Evolutionary conservation across 106 monocot genomes (phyloP).

Genomic region (Dioscorea zingiberensis): DNA sequence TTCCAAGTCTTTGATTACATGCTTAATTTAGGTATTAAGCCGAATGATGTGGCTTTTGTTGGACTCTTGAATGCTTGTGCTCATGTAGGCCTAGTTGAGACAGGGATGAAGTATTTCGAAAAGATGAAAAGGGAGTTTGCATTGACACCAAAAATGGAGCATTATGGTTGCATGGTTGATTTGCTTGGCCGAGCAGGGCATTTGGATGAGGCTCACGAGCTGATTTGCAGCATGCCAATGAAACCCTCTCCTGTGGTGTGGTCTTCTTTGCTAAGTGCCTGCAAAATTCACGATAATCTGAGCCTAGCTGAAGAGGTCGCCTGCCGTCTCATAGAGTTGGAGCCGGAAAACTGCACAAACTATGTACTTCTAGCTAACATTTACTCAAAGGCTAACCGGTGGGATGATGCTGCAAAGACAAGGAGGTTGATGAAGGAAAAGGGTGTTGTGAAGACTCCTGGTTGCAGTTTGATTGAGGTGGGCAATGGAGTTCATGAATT

Average conservation of each 20-base stretch:
- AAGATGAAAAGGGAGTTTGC: conserved; percentile 21
- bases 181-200: conserved; percentile 30
- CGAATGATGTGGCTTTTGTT: conserved; percentile 28
- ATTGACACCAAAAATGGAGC: conserved; percentile 25
- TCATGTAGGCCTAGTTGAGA: conserved; percentile 30
- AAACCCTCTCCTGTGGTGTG: conserved; percentile 27
- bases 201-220: conserved; percentile 20
- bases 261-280: conserved; percentile 44
- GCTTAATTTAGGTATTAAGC: conserved; percentile 10
- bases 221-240: conserved; percentile 28
- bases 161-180: conserved; percentile 43
- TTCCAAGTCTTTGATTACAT: conserved; percentile 22
- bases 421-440: conserved; percentile 20
- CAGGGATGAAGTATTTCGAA: conserved; percentile 27
- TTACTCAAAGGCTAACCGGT: conserved; percentile 12
- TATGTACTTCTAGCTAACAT: conserved; percentile 29
- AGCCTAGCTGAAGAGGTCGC: conserved; percentile 14
- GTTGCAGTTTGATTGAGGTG: conserved; percentile 25
- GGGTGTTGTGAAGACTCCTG: conserved; percentile 20
- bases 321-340: conserved; percentile 8
- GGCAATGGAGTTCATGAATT: conserved; percentile 15
- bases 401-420: conserved; percentile 17
- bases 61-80: conserved; percentile 30
- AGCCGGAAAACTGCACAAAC: conserved; percentile 5
- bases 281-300: conserved; percentile 17